Evolutionary conservation across 2,329 filamentous ascomycete genomes (phyloP).

Genomic region (Blumeria graminis): DNA sequence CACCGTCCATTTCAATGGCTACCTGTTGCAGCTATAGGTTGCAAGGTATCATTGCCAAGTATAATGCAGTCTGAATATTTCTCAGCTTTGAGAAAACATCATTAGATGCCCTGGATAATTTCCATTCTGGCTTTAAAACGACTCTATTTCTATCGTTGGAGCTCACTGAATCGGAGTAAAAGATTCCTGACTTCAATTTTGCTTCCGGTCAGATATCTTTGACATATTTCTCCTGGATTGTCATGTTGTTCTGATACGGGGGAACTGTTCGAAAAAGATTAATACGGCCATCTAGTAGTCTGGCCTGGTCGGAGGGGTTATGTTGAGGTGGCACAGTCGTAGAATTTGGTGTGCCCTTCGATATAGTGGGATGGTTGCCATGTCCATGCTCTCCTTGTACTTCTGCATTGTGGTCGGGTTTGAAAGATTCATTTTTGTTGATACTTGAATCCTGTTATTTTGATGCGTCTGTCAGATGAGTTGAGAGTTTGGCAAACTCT

Average conservation of each 20-base stretch:
- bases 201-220: neutral
- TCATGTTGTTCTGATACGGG: neutral
- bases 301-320: neutral
- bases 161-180: neutral
- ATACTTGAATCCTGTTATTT: too few relatives aligned
- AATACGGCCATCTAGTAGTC: neutral
- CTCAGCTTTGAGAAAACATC: neutral
- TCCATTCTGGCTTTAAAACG: neutral
- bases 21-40: neutral
- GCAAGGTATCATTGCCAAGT: neutral
- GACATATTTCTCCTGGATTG: neutral
- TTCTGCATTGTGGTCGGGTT: too few relatives aligned
- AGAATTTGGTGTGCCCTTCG: too few relatives aligned
- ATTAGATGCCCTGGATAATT: neutral
- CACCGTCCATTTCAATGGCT: neutral
- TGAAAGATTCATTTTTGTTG: too few relatives aligned
- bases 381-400: too few relatives aligned
- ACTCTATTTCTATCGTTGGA: neutral
- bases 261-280: neutral
- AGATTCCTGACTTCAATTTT: neutral
- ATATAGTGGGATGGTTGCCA: too few relatives aligned
- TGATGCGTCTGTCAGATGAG: too few relatives aligned
- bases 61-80: neutral
- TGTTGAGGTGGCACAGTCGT: too few relatives aligned
- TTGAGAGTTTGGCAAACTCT: neutral